Evolutionary conservation across 345 rosid genomes (phyloP).

Genomic region (Mallotus nudiflorus): DNA sequence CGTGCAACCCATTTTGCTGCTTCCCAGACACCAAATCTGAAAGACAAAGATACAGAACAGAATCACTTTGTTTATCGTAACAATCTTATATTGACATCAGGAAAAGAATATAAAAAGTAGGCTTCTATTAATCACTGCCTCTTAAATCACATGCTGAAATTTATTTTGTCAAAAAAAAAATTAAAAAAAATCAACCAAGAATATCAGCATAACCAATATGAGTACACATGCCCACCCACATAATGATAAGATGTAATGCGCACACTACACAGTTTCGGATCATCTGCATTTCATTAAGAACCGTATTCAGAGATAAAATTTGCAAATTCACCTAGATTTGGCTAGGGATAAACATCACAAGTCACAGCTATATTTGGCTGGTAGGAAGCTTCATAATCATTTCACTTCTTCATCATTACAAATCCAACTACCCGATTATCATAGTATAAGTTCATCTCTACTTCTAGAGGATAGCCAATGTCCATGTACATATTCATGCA

Average conservation of each 20-base stretch:
- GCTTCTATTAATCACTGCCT: constrained; percentile 1
- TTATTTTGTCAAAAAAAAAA: too few relatives aligned
- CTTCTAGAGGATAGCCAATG: background rate
- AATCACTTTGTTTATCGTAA: background rate
- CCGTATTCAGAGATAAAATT: constrained; percentile 1
- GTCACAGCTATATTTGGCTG: too few relatives aligned
- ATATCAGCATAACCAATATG: background rate
- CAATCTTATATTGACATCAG: background rate
- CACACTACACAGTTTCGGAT: background rate
- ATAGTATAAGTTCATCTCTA: too few relatives aligned
- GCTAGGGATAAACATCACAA: too few relatives aligned
- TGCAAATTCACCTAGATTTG: background rate
- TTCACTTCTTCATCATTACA: background rate
- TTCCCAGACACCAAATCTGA: constrained; percentile 94
- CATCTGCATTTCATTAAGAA: background rate
- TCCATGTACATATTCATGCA: background rate
- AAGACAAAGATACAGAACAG: constrained; percentile 2
- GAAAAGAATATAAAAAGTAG: background rate
- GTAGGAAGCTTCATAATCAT: background rate
- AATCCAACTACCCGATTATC: too few relatives aligned
- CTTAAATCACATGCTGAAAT: too few relatives aligned
- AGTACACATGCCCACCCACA: background rate
- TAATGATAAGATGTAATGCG: background rate
- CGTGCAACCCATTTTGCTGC: constrained; percentile 88
- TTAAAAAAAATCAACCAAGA: background rate